phyloP scores from a whole-genome alignment of 176 grass and related monocot genomes.

The Luzula sylvatica region DNA sequence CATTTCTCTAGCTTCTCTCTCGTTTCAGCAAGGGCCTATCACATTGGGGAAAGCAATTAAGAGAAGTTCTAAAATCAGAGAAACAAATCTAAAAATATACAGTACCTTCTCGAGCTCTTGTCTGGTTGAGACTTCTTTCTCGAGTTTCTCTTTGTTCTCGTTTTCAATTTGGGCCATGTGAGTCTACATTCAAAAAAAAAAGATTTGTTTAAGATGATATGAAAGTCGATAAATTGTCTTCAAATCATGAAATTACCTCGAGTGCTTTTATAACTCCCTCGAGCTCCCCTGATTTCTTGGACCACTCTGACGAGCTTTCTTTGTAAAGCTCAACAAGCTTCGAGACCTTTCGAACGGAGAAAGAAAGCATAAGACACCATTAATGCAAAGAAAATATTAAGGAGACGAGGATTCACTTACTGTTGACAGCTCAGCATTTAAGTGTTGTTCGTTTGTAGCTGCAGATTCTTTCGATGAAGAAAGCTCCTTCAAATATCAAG shows the following conservation, averaged over 20 bases:
- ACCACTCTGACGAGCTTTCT: slow-evolving; percentile 88
- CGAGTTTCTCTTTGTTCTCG: slow-evolving; percentile 87
- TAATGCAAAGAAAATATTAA: background rate
- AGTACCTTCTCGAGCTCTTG: slow-evolving; percentile 68
- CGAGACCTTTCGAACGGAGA: slow-evolving; percentile 47
- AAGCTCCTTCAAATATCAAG: slow-evolving; percentile 52
- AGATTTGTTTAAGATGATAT: slow-evolving; percentile 2
- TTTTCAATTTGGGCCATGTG: slow-evolving; percentile 87
- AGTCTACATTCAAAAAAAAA: slow-evolving; percentile 46
- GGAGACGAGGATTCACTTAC: slow-evolving; percentile 27
- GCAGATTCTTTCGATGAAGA: slow-evolving; percentile 59
- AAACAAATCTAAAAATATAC: background rate
- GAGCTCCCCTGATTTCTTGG: slow-evolving; percentile 78
- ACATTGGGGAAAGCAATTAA: background rate
- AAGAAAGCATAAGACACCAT: background rate
- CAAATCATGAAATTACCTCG: slow-evolving; percentile 44
- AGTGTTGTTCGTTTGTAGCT: slow-evolving; percentile 59
- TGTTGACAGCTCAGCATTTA: slow-evolving; percentile 61
- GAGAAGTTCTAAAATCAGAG: background rate
- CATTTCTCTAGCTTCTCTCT: slow-evolving; percentile 76
- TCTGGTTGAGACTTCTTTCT: slow-evolving; percentile 53
- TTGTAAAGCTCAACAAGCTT: slow-evolving; percentile 86
- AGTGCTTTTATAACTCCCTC: slow-evolving; percentile 99
- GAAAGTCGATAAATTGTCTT: background rate
- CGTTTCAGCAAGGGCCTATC: slow-evolving; percentile 54